A percentile compares a stretch with the other conserved stretches of the same genome.
Conservation (phyloP, 805 yeast species). For the Candida fluviatilis region DNA sequence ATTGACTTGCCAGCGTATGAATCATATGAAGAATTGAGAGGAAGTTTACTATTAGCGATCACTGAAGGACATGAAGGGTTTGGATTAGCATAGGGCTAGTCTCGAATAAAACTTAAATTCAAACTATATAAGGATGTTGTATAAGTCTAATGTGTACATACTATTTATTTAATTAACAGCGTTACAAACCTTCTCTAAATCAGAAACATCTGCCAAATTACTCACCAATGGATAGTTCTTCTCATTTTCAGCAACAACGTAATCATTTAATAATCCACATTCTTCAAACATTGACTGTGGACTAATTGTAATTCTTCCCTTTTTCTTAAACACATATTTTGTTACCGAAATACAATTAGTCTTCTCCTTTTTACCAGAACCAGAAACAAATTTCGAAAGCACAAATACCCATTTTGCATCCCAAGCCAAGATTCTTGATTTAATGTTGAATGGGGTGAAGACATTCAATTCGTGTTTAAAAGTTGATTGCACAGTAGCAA, state of each 20-base stretch:
- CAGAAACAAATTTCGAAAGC: constrained; percentile 54
- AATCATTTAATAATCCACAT: constrained; percentile 54
- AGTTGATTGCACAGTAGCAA: constrained; percentile 64
- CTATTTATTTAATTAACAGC: not conserved
- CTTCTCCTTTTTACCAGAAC: constrained; percentile 18
- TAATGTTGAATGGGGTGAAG: constrained; percentile 53
- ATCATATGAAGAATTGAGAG: constrained; percentile 78
- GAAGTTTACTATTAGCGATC: constrained; percentile 75
- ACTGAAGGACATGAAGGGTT: constrained; percentile 97
- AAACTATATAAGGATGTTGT: not conserved
- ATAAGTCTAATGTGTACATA: not conserved
- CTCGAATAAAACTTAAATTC: not conserved
- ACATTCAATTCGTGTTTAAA: constrained; percentile 74
- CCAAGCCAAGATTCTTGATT: constrained; percentile 70
- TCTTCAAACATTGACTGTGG: constrained; percentile 57
- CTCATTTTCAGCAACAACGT: constrained; percentile 39
- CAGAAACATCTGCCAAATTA: constrained; percentile 28
- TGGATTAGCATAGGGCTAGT: constrained; percentile 60
- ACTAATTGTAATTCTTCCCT: constrained; percentile 67
- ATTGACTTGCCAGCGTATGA: constrained; percentile 91
- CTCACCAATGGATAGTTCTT: constrained; percentile 38
- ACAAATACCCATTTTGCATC: constrained; percentile 83
- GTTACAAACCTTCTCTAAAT: constrained; percentile 21
- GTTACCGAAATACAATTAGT: constrained; percentile 60
- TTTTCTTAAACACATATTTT: constrained; percentile 72